Percentiles rank a stretch among this genome's conserved stretches.
Conservation (phyloP, 768 basidiomycete species). For the Cantharellus cinnabarinus region DNA sequence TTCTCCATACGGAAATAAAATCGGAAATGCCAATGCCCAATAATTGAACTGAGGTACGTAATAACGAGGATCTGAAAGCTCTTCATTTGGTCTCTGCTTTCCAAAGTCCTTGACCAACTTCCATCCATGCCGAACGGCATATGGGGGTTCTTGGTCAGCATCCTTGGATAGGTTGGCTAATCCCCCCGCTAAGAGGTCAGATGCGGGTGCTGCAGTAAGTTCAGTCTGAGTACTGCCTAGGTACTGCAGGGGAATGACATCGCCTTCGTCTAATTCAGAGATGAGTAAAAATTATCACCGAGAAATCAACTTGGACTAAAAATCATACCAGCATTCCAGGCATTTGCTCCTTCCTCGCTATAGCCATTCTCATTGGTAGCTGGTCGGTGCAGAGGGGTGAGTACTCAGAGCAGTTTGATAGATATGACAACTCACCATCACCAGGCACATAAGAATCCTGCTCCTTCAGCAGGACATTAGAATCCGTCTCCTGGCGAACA, state of each 20-base stretch:
- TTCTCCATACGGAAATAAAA: background rate
- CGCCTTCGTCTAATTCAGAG: background rate
- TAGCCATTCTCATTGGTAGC: no score
- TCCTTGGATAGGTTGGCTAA: background rate
- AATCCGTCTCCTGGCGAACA: conserved; percentile 10
- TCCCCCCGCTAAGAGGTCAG: background rate
- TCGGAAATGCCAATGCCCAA: background rate
- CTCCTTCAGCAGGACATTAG: conserved; percentile 2
- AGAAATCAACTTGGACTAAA: no score
- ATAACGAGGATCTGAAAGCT: background rate
- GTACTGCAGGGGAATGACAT: conserved; percentile 15
- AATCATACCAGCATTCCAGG: no score
- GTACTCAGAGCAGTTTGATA: no score
- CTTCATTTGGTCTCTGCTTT: background rate
- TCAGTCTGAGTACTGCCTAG: background rate
- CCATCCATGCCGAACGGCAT: background rate
- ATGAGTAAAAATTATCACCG: no score
- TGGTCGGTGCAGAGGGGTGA: no score
- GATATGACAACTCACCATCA: background rate
- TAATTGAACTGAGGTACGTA: no score
- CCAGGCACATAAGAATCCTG: background rate
- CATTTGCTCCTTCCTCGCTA: no score
- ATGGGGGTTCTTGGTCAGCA: background rate
- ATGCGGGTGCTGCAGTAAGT: background rate
- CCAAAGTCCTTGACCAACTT: background rate